Evolutionary conservation across 2,329 filamentous ascomycete genomes (phyloP), one percentile per base, ranked within the genome.

Genomic region (Davidsoniella australis): DNA sequence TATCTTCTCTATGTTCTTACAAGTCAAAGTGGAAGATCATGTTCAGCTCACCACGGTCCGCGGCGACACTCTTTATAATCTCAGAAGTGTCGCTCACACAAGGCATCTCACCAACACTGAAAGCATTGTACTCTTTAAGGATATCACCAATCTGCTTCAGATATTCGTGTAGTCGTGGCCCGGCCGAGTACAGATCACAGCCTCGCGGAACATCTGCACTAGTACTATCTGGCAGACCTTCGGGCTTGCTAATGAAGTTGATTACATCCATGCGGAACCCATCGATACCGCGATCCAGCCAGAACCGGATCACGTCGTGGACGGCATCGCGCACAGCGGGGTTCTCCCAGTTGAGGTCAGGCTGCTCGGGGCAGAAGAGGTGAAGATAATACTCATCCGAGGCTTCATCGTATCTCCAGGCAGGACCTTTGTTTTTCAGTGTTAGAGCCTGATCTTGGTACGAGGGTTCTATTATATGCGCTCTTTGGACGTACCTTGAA

Each of bases 311-410:
- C 18, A 78, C 71, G 39, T 78, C 68, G 59, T 85, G 79, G 2
- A 84, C 77, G 2, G 78, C 79, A 49, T 72, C 63, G 33, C 80
- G 72, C 2, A 83, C 76, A 0, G 71, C 70, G 0, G 70, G 68
- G 56, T 81, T 80, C 58, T 85, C 79, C 82, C 82, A 87, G 64
- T 87, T 87, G 39, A 88, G 71, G 55, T 87, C 83, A 0, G 83
- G 82, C 59, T 86, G 82, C 55, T 81, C 75, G 4, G 70, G 71
- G 40, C 75, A 74, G 61, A 84, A 88, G 26, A 87, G 70, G 54
- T 77, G 75, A 1, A 86, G 73, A 58, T 84, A 75, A 58, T 72
- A 73, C 54, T 73, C 68, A 9, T 63, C 61, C 0, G 69, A 71
- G 10, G 60, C 53, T 56, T 70, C 68, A 52, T 73, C 69, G 40